Base-by-base conservation (phyloP, 805 yeast genomes). In the Wickerhamomyces rabaulensis region DNA sequence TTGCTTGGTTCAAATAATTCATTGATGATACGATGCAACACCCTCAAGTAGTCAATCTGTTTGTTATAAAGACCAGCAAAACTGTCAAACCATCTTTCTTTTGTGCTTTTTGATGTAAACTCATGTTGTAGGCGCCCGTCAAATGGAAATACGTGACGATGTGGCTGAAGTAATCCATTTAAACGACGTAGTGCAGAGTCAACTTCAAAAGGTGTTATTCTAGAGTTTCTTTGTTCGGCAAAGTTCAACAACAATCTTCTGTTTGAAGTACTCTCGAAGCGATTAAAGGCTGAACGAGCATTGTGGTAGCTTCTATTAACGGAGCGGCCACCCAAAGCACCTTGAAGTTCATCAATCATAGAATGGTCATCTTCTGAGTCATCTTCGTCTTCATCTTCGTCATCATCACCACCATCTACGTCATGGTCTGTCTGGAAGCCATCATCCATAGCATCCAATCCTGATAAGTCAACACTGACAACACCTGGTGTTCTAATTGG, bases 1-100 rank as follows among this genome's bases (percentile, higher is more conserved):
- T 63, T 58, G 59, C 87, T 80, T 23, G 73, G 75, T 1, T 66
- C 74, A 46, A 68, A 76, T 3, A 84, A 66, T 22, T 67, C 56
- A 45, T 78, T 74, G 31, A 80, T 60, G 25, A 82, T 70, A 1
- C 63, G 51, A 6, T 75, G 71, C 16, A 73, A 52, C 23, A 71
- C 60, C 46, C 78, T 62, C 35, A 54, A 48, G 4, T 64, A 57
- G 39, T 68, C 67, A 13, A 63, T 63, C 26, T 33, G 26, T 20
- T 33, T 38, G 38, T 26, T 38, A 12, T 35, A 38, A n/a, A 43
- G 23, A 9, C 41, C 45, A 9, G 40, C 25, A 15, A 42, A 39
- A 17, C 35, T 37, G 4, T 42, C 41, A 25, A 20, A 12, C 39
- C 39, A 36, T 20, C 39, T 36, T 36, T 36, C 39, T 9, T 10